phyloP scores from a whole-genome alignment of 148 eudicot species.

The Linanthus parryae region DNA sequence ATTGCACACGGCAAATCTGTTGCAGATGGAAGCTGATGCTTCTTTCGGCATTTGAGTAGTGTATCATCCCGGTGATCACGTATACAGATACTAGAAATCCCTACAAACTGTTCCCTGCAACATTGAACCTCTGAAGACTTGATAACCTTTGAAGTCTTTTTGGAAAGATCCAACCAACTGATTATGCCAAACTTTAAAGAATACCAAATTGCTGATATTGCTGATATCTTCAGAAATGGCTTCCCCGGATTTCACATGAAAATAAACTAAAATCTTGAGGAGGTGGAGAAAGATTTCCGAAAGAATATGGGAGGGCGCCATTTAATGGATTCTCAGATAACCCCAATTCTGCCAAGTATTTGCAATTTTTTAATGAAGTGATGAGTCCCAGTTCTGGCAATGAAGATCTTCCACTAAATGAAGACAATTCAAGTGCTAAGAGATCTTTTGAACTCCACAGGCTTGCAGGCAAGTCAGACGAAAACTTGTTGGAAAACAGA shows the following conservation, averaged over 20 bases:
- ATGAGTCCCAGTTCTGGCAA: not conserved
- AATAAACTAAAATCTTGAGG: too few relatives aligned
- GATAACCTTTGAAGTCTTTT: constrained; percentile 2
- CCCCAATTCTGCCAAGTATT: too few relatives aligned
- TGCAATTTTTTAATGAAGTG: too few relatives aligned
- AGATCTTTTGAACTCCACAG: not conserved
- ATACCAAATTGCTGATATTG: too few relatives aligned
- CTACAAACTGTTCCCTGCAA: too few relatives aligned
- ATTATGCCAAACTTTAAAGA: too few relatives aligned
- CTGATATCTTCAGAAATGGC: too few relatives aligned
- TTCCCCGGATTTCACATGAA: too few relatives aligned
- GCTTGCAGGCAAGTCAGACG: not conserved
- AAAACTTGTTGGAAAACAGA: not conserved
- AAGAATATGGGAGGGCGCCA: too few relatives aligned
- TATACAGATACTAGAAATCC: not conserved
- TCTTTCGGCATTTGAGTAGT: constrained; percentile 1
- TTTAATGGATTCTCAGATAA: too few relatives aligned
- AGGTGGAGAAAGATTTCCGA: too few relatives aligned
- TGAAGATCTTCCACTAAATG: not conserved
- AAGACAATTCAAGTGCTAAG: not conserved
- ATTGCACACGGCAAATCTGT: not conserved
- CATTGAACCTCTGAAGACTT: not conserved
- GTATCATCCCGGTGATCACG: not conserved
- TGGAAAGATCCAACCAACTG: constrained; percentile 10
- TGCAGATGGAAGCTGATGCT: not conserved